Evolutionary conservation across 352 stramenopile genomes (phyloP).

Genomic region (Phytophthora podocarpi): DNA sequence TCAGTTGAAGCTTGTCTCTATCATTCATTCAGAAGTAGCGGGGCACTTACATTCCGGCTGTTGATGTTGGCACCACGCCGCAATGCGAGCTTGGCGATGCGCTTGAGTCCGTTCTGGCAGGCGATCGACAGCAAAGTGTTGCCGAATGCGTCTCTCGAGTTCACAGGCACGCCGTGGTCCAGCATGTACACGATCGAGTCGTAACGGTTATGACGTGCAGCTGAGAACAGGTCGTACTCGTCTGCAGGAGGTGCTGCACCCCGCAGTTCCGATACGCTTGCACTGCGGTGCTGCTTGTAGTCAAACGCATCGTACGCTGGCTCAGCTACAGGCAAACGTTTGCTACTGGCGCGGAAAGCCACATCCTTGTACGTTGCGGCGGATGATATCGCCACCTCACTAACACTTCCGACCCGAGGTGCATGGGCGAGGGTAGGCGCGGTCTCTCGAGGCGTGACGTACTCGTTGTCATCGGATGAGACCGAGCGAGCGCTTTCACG

Average conservation of each 20-base stretch:
- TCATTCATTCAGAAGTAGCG: not conserved
- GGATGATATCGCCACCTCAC: not conserved
- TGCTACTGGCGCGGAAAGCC: conserved; percentile 28
- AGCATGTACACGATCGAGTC: conserved; percentile 88
- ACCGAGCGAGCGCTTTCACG: conserved; percentile 62
- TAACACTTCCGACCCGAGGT: conserved; percentile 3
- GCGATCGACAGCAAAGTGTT: conserved; percentile 90
- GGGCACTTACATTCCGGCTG: conserved; percentile 66
- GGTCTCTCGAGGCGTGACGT: conserved; percentile 56
- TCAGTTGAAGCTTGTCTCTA: no score
- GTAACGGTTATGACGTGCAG: conserved; percentile 81
- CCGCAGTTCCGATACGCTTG: conserved; percentile 15
- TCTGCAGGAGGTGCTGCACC: conserved; percentile 24
- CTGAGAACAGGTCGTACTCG: conserved; percentile 89
- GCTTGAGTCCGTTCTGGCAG: conserved; percentile 93
- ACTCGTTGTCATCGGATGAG: conserved; percentile 71
- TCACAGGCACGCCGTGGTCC: conserved; percentile 80
- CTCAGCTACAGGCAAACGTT: conserved; percentile 15
- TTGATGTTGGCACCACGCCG: conserved; percentile 89
- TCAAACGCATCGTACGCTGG: conserved; percentile 30
- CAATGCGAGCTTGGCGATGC: conserved; percentile 86
- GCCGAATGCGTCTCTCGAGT: conserved; percentile 75
- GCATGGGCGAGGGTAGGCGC: not conserved
- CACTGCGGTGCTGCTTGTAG: conserved; percentile 35
- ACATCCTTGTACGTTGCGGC: conserved; percentile 26